phyloP scores from a whole-genome alignment of 208 protist genomes.

The Crithidia brevicula region DNA sequence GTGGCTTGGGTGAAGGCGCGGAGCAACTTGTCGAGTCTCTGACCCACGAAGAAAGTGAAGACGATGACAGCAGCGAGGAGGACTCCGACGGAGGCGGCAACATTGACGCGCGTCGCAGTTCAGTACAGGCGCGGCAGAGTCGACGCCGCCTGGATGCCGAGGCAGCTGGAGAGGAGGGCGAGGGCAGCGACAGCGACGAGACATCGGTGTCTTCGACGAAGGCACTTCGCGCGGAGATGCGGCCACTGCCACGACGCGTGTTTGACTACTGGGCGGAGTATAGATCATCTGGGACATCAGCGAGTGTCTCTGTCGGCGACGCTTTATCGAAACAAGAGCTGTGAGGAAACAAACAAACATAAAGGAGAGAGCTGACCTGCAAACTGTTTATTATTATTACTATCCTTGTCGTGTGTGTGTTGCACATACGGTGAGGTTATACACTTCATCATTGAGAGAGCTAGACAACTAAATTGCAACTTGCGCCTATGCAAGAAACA shows the following conservation, averaged over 20 bases:
- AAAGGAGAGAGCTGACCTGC: no score
- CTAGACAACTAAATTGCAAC: no score
- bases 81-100: not conserved
- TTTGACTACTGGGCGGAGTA: constrained; percentile 46
- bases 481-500: no score
- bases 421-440: no score
- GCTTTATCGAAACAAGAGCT: no score
- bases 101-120: no score
- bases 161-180: not conserved
- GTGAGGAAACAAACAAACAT: no score
- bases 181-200: constrained; percentile 9
- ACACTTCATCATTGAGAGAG: no score
- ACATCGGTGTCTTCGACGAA: constrained; percentile 10
- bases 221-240: not conserved
- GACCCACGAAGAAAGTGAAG: not conserved
- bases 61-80: not conserved
- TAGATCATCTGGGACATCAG: not conserved
- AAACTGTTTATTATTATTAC: no score
- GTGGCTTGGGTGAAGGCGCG: not conserved
- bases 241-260: constrained; percentile 30
- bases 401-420: no score
- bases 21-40: not conserved
- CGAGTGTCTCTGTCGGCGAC: not conserved
- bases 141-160: no score
- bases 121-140: no score